Percentiles rank a stretch among this genome's conserved stretches.
Evolutionary conservation across 257 asterid species (phyloP).

Genomic region (Lycium ferocissimum): DNA sequence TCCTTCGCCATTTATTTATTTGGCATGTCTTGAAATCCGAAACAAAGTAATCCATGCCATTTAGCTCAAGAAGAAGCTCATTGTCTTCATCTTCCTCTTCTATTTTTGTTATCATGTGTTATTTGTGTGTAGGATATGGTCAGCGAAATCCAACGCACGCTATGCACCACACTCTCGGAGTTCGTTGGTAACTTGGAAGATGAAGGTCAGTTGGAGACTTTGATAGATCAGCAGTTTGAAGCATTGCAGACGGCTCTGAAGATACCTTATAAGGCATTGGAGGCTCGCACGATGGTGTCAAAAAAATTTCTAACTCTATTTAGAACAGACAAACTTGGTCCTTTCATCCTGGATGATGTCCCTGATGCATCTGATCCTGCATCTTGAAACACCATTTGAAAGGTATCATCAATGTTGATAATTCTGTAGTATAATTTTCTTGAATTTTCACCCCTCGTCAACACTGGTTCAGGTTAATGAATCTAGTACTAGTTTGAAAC

Average conservation of each 20-base stretch:
- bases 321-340: slow-evolving; percentile 84
- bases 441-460: background rate
- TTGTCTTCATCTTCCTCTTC: background rate
- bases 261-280: slow-evolving; percentile 72
- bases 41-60: background rate
- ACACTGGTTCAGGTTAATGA: background rate
- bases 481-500: background rate
- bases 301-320: slow-evolving; percentile 81
- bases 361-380: slow-evolving; percentile 49
- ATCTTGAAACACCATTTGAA: slow-evolving; percentile 24
- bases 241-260: slow-evolving; percentile 71
- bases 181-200: slow-evolving; percentile 75
- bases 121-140: slow-evolving; percentile 65
- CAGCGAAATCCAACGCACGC: slow-evolving; percentile 65
- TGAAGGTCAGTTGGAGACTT: slow-evolving; percentile 75
- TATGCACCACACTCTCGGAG: slow-evolving; percentile 54
- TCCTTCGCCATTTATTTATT: background rate
- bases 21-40: background rate
- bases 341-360: slow-evolving; percentile 82
- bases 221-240: slow-evolving; percentile 78
- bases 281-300: slow-evolving; percentile 70
- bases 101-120: background rate
- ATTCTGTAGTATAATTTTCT: background rate
- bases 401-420: background rate
- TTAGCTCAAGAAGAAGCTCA: background rate